A percentile compares a stretch with the other conserved stretches of the same genome.
phyloP scores from a whole-genome alignment of 345 rosid species.

The Eucalyptus sideroxylon region DNA sequence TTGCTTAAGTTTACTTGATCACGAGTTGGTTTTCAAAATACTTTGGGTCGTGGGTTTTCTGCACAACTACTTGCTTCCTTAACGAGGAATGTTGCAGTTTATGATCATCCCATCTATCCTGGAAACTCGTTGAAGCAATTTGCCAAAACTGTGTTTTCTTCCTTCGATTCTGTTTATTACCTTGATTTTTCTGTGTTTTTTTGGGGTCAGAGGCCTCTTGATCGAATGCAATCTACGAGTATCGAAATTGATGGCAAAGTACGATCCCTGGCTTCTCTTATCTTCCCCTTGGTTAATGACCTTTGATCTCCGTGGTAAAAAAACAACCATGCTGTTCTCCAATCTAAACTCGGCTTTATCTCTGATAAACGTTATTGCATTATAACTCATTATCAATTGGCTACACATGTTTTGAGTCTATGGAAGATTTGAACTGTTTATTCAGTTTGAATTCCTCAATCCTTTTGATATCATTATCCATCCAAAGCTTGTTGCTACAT shows the following conservation, averaged over 20 bases:
- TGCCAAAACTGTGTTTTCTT: background rate
- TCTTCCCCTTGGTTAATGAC: background rate
- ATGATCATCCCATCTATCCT: background rate
- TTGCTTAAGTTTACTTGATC: too few species aligned
- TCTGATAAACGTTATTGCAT: too few species aligned
- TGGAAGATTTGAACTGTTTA: background rate
- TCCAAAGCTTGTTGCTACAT: background rate
- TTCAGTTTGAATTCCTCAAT: background rate
- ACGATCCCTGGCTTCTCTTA: background rate
- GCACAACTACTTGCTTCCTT: background rate
- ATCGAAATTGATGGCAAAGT: background rate
- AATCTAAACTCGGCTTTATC: background rate
- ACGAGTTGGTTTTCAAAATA: too few species aligned
- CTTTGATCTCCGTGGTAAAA: background rate
- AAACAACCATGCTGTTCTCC: background rate
- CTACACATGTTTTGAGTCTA: too few species aligned
- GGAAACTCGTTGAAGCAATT: rapidly evolving
- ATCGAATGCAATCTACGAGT: background rate
- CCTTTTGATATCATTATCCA: rapidly evolving
- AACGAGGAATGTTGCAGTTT: background rate
- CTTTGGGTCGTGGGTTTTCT: too few species aligned
- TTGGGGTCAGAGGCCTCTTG: rapidly evolving
- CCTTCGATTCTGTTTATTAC: background rate
- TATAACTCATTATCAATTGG: too few species aligned
- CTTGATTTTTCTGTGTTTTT: background rate